Base-by-base conservation (phyloP, 2,329 filamentous ascomycete genomes). In the Aspergillus sp. region DNA sequence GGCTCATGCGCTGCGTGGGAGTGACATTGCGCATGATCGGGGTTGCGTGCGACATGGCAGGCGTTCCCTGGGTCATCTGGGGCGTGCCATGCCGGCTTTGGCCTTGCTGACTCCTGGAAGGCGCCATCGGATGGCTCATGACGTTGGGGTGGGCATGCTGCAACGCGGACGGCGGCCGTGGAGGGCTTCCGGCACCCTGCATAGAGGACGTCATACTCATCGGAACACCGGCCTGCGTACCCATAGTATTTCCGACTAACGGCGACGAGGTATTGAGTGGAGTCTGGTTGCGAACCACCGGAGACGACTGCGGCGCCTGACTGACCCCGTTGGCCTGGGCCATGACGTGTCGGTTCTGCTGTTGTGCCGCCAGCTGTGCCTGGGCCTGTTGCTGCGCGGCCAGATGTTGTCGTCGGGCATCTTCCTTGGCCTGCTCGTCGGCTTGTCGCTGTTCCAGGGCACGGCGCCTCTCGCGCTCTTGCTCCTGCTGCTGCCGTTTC, bases 281-380 rank as follows among this genome's bases (percentile, higher is more conserved):
- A 20, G 80, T 82, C 58, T 76, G 76, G 58, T 81, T 78, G 54
- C 80, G 77, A 60, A 81, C 73, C 54, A 81, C 69, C 1, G 80
- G 80, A 20, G 80, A 81, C 11, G 79, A 79, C 55, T 79, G 76
- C 59, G 77, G 78, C 14, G 71, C 75, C 67, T 80, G 78, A 12
- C 72, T 69, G 36, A 75, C 66, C 10, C 70, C 73, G 60, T 77
- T 79, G 61, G 78, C 63, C 68, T 81, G 75, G 52, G 75, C 73
- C 72, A 84, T 77, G 50, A 77, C 76, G 68, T 85, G 84, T 26
- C 82, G 77, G 53, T 84, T 82, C 63, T 82, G 82, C 39, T 79
- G 80, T 63, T 72, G 71, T 36, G 74, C 74, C 39, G 75, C 73
- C 59, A 78, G 69, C 59, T 74, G 72, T 54, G 74, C 73, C 66